phyloP scores from a whole-genome alignment of 1,139 yeast genomes.

The Yamadazyma dendronema region DNA sequence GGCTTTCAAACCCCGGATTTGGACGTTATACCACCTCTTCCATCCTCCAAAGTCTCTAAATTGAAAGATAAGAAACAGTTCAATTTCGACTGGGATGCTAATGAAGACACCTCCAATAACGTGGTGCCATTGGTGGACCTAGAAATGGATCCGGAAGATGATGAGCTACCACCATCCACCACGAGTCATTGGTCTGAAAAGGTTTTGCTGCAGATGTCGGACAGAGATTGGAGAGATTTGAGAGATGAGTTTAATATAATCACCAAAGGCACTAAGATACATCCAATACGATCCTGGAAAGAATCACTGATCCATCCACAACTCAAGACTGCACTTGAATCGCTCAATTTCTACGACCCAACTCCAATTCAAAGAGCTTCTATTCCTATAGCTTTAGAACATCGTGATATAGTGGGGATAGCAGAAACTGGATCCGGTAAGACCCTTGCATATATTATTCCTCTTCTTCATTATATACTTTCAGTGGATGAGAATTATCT shows the following conservation, averaged over 20 bases:
- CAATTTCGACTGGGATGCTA: slow-evolving; percentile 66
- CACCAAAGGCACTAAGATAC: slow-evolving; percentile 50
- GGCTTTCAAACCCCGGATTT: not conserved
- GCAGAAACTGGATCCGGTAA: slow-evolving; percentile 98
- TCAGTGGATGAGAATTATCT: slow-evolving; percentile 35
- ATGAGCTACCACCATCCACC: slow-evolving; percentile 20
- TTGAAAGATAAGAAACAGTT: slow-evolving; percentile 33
- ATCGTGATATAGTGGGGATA: slow-evolving; percentile 76
- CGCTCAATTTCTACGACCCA: slow-evolving; percentile 57
- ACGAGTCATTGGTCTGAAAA: slow-evolving; percentile 73
- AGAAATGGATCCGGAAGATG: slow-evolving; percentile 15
- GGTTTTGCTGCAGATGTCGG: slow-evolving; percentile 59
- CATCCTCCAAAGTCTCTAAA: not conserved
- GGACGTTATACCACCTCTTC: not conserved
- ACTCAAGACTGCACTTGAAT: slow-evolving; percentile 35
- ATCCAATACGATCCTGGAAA: slow-evolving; percentile 74
- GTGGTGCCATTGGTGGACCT: slow-evolving; percentile 39
- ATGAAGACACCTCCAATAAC: slow-evolving; percentile 60
- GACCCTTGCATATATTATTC: slow-evolving; percentile 79
- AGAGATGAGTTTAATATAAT: slow-evolving; percentile 74
- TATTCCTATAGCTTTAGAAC: slow-evolving; percentile 65
- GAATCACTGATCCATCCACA: slow-evolving; percentile 53
- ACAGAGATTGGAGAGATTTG: slow-evolving; percentile 87
- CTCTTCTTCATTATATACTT: slow-evolving; percentile 60
- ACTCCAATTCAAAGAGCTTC: slow-evolving; percentile 91